These are phyloP conservation scores for Aspergillus bertholletiae DNA, from an alignment of 495 filamentous ascomycete genomes.

Conservation along the genomic window DNA sequence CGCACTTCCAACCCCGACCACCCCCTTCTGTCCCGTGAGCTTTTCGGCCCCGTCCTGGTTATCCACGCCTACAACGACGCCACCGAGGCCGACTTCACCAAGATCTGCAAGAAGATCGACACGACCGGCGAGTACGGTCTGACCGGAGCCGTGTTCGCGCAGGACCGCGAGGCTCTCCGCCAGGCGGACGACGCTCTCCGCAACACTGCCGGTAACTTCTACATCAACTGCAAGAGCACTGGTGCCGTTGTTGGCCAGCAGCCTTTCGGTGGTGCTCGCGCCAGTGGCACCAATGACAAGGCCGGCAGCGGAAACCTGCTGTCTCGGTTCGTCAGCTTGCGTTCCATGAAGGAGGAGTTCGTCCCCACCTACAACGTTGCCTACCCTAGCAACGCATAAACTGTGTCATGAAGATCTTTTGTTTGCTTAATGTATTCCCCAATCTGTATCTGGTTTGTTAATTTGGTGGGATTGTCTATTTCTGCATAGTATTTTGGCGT, in stretches of 20 bases:
- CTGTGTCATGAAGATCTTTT: conserved; percentile 4
- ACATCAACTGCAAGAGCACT: conserved; percentile 91
- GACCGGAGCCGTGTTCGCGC: conserved; percentile 75
- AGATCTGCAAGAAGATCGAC: conserved; percentile 58
- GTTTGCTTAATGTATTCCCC: conserved; percentile 9
- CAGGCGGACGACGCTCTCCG: conserved; percentile 69
- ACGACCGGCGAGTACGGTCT: conserved; percentile 70
- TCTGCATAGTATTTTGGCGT: conserved; percentile 2
- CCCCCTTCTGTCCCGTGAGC: conserved; percentile 57
- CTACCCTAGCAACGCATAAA: conserved; percentile 73
- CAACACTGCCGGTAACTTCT: conserved; percentile 83
- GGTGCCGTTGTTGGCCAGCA: conserved; percentile 92
- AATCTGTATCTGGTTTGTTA: not conserved
- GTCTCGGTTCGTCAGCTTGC: conserved; percentile 73
- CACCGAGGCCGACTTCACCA: conserved; percentile 44
- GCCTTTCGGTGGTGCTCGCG: conserved; percentile 82
- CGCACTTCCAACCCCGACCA: conserved; percentile 61
- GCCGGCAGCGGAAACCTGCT: conserved; percentile 75
- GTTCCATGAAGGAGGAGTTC: conserved; percentile 92
- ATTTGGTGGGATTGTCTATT: not conserved
- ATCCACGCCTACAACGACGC: conserved; percentile 58
- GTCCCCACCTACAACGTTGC: conserved; percentile 59
- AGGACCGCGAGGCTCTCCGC: conserved; percentile 63
- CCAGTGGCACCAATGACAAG: conserved; percentile 91
- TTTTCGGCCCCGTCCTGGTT: conserved; percentile 62